Base-by-base conservation (phyloP, 176 grass and related monocot genomes). In the Hsuehochloa calcarea region DNA sequence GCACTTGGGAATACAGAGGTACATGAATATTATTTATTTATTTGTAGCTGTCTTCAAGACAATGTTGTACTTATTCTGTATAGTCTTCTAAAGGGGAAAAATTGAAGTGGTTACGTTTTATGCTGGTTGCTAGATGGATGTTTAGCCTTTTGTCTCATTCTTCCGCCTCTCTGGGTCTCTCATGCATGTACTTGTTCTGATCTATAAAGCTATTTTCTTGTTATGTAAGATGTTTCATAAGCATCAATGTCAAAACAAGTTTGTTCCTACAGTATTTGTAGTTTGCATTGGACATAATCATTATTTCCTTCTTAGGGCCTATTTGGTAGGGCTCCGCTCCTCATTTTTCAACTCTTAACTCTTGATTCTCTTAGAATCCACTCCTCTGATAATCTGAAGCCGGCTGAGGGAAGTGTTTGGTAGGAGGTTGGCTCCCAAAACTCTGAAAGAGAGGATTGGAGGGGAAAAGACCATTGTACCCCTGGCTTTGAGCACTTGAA, bases 1-100 rank as follows among this genome's bases (percentile, higher is more conserved):
- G 92, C 93, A 67, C 88, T 98, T 41, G 94, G 94, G 77, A 98
- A 98, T 61, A 98, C 89, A 39, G 96, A 94, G 91, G 94, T 97
- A 92, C 23, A 71, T 85, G 11, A 14, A 35, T 19, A 9, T 85
- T 60, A 20, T 80, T 85, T 11, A 34, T 87, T 56, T 55, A 20
- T 54, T 67, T 59, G 55, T 23, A 59, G 41, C 26, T 26, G 71
- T 71, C 17, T 39, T 14, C 23, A 47, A 74, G 40, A 66, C 41
- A 68, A 60, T 65, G 20, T n/a, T 17, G 25, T 73, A 49, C 46
- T 27, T 56, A 40, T 43, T 82, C 66, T 56, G 10, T 49, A 27
- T 60, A 16, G 43, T 80, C 38, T 58, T 87, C 23, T 69, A 37
- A 75, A 23, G 19, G 19, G 29, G 3, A 3, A 1, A 60, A 56